Conservation (phyloP, 768 basidiomycete genomes). For the Leucocoprinus birnbaumii region DNA sequence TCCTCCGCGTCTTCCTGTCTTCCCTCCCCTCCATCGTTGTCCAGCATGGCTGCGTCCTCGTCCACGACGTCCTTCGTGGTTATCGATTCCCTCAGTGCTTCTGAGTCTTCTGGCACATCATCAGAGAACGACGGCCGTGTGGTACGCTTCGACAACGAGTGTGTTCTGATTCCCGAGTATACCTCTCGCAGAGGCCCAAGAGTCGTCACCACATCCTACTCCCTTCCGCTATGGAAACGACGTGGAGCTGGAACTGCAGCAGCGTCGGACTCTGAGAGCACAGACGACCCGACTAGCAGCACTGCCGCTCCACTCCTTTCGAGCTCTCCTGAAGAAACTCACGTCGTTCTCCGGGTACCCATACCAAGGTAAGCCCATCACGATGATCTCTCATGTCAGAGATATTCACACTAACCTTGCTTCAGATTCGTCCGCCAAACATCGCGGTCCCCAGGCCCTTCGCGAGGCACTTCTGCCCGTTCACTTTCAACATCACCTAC, state of each 20-base stretch:
- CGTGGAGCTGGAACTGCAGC: neutral
- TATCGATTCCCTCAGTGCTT: neutral
- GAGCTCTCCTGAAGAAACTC: constrained; percentile 30
- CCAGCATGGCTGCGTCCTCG: neutral
- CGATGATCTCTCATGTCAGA: neutral
- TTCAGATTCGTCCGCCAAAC: constrained; percentile 12
- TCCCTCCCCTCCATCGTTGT: neutral
- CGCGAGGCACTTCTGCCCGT: constrained; percentile 26
- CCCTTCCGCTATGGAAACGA: constrained; percentile 59
- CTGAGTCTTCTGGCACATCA: neutral
- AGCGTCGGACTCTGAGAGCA: neutral
- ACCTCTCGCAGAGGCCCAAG: constrained; percentile 40
- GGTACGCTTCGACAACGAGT: constrained; percentile 73
- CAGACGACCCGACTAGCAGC: constrained; percentile 13
- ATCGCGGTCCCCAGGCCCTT: neutral
- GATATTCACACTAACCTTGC: neutral
- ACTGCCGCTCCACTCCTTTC: constrained; percentile 8
- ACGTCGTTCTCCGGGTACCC: constrained; percentile 57
- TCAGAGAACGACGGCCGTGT: constrained; percentile 20
- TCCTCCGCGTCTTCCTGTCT: neutral
- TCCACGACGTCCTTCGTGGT: constrained; percentile 2
- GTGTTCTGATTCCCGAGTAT: constrained; percentile 70
- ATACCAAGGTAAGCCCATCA: constrained; percentile 49
- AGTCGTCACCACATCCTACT: constrained; percentile 62
- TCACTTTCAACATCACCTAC: constrained; percentile 27